These are phyloP conservation scores for Trichothecium sympodiale DNA, from an alignment of 2,329 filamentous ascomycete genomes.

Conservation along the genomic window DNA sequence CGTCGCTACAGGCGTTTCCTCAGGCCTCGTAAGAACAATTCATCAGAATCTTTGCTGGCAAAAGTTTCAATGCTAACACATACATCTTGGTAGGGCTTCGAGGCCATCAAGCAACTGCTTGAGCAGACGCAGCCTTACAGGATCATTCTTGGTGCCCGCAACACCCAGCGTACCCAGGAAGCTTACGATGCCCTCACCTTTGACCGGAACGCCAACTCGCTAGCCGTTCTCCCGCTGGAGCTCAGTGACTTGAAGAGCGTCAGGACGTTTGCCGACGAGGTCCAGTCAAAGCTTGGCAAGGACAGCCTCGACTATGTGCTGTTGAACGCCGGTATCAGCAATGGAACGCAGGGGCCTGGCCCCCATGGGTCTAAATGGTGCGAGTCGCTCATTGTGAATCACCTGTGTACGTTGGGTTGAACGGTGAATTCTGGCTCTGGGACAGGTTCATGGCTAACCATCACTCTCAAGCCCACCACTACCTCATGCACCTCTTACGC, in stretches of 20 bases:
- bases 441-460: conserved; percentile 3
- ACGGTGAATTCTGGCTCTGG: background rate
- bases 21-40: conserved; percentile 36
- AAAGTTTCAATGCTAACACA: too few relatives aligned
- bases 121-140: conserved; percentile 31
- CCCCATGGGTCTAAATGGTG: conserved; percentile 36
- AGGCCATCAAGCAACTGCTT: conserved; percentile 40
- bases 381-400: conserved; percentile 39
- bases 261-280: conserved; percentile 32
- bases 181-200: conserved; percentile 31
- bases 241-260: conserved; percentile 32
- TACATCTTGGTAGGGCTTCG: conserved; percentile 30
- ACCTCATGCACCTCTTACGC: conserved; percentile 36
- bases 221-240: conserved; percentile 37
- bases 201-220: conserved; percentile 24
- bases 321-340: conserved; percentile 35
- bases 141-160: conserved; percentile 38
- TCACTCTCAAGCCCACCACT: conserved; percentile 35
- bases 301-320: conserved; percentile 35
- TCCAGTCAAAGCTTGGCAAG: conserved; percentile 27
- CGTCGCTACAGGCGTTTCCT: conserved; percentile 37
- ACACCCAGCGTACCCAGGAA: conserved; percentile 25
- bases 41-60: too few relatives aligned
- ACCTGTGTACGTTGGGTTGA: conserved; percentile 29
- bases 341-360: conserved; percentile 21